Conservation (phyloP, 176 grass and related monocot species). For the Phragmites australis region DNA sequence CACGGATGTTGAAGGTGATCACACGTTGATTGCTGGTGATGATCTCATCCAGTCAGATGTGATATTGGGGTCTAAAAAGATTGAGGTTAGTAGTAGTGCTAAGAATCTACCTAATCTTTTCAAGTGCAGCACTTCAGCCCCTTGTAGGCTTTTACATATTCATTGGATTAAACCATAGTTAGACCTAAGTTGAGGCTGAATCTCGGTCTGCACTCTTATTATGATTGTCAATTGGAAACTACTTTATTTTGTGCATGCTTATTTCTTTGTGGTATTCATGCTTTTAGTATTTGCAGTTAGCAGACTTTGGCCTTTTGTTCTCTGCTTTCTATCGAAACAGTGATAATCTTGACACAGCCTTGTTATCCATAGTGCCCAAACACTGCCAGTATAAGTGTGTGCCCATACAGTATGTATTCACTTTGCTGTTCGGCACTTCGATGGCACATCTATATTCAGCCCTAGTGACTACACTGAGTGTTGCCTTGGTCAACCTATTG, state of each 20-base stretch:
- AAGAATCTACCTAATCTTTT: background rate
- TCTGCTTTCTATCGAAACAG: background rate
- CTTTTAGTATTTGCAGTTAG: background rate
- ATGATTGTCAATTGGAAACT: background rate
- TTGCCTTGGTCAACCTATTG: background rate
- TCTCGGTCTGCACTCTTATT: background rate
- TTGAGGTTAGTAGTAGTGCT: constrained; percentile 54
- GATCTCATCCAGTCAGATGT: constrained; percentile 81
- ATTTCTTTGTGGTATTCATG: background rate
- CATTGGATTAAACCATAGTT: constrained; percentile 1
- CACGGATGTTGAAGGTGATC: constrained; percentile 75
- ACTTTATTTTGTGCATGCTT: background rate
- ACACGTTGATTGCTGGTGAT: constrained; percentile 76
- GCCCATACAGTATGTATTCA: background rate
- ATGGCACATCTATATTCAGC: background rate
- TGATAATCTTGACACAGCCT: background rate
- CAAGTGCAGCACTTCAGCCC: background rate
- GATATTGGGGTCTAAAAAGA: constrained; percentile 74
- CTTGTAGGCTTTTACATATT: background rate
- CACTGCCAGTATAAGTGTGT: background rate
- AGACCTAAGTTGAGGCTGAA: background rate
- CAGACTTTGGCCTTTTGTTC: constrained; percentile 1
- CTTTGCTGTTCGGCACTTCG: background rate
- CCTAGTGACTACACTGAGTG: background rate
- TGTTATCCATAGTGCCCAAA: background rate